These are phyloP conservation scores for Kodamaea laetipori DNA, from an alignment of 805 yeast genomes.

Conservation along the genomic window DNA sequence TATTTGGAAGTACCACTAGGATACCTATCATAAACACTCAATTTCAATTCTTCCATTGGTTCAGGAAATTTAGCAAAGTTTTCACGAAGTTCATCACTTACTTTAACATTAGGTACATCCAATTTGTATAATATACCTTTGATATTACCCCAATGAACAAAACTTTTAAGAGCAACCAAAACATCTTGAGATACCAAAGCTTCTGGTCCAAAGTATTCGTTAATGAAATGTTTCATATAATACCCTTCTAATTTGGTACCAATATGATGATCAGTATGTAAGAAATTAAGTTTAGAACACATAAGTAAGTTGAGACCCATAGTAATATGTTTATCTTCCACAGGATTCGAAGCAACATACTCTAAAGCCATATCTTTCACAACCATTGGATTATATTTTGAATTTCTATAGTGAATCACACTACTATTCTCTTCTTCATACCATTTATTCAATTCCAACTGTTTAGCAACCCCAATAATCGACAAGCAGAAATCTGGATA, in stretches of 20 bases:
- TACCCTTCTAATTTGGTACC: slow-evolving; percentile 52
- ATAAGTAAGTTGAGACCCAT: slow-evolving; percentile 46
- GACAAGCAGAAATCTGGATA: slow-evolving; percentile 47
- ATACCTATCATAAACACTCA: slow-evolving; percentile 44
- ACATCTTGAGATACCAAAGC: slow-evolving; percentile 43
- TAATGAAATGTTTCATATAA: slow-evolving; percentile 41
- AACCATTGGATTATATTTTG: slow-evolving; percentile 34
- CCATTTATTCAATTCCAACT: slow-evolving; percentile 52
- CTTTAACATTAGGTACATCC: slow-evolving; percentile 39
- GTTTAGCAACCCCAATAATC: slow-evolving; percentile 52
- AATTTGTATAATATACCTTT: slow-evolving; percentile 48
- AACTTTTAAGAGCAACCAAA: slow-evolving; percentile 50
- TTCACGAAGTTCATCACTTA: slow-evolving; percentile 30
- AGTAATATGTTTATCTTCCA: slow-evolving; percentile 37
- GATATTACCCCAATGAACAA: slow-evolving; percentile 58
- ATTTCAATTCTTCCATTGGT: slow-evolving; percentile 41
- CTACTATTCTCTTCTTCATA: slow-evolving; percentile 48
- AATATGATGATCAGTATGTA: slow-evolving; percentile 58
- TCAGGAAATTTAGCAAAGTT: slow-evolving; percentile 45
- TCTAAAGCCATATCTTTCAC: slow-evolving; percentile 35
- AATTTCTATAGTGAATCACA: slow-evolving; percentile 37
- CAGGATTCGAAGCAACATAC: slow-evolving; percentile 23
- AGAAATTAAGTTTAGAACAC: slow-evolving; percentile 51
- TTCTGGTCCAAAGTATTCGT: slow-evolving; percentile 41
- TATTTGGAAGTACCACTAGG: slow-evolving; percentile 57